Evolutionary conservation across 495 filamentous ascomycete species (phyloP).

Genomic region (Hypomontagnella submonticulosa): DNA sequence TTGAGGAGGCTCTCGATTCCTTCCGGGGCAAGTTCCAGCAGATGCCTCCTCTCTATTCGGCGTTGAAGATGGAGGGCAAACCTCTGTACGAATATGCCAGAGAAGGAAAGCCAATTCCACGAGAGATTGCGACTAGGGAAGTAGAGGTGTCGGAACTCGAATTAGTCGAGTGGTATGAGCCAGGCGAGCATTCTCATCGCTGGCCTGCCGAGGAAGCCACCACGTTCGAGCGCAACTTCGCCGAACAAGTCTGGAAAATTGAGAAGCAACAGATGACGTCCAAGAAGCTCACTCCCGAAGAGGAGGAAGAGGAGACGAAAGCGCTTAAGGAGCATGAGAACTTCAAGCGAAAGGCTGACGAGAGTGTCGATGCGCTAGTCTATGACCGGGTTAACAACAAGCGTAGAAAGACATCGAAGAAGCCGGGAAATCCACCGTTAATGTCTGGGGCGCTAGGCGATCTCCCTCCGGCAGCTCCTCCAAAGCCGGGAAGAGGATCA

Average conservation of each 20-base stretch:
- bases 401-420: slow-evolving; percentile 40
- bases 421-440: slow-evolving; percentile 43
- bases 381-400: slow-evolving; percentile 54
- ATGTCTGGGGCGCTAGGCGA: slow-evolving; percentile 65
- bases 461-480: slow-evolving; percentile 47
- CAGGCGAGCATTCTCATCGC: slow-evolving; percentile 76
- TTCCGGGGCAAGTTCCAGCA: slow-evolving; percentile 93
- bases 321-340: slow-evolving; percentile 56
- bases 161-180: slow-evolving; percentile 87
- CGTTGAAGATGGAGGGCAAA: slow-evolving; percentile 89
- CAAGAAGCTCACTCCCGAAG: slow-evolving; percentile 56
- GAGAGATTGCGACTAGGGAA: slow-evolving; percentile 81
- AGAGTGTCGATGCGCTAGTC: slow-evolving; percentile 56
- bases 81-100: slow-evolving; percentile 95
- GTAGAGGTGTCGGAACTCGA: slow-evolving; percentile 81
- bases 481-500: slow-evolving; percentile 49
- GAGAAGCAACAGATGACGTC: slow-evolving; percentile 56
- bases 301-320: slow-evolving; percentile 59
- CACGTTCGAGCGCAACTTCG: slow-evolving; percentile 75
- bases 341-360: slow-evolving; percentile 61
- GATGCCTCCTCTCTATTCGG: slow-evolving; percentile 90
- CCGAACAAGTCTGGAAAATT: slow-evolving; percentile 73
- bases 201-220: slow-evolving; percentile 81
- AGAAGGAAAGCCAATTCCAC: slow-evolving; percentile 82
- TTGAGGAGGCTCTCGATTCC: slow-evolving; percentile 77